Base-by-base conservation (phyloP, 495 filamentous ascomycete species). In the Penicillium herquei region DNA sequence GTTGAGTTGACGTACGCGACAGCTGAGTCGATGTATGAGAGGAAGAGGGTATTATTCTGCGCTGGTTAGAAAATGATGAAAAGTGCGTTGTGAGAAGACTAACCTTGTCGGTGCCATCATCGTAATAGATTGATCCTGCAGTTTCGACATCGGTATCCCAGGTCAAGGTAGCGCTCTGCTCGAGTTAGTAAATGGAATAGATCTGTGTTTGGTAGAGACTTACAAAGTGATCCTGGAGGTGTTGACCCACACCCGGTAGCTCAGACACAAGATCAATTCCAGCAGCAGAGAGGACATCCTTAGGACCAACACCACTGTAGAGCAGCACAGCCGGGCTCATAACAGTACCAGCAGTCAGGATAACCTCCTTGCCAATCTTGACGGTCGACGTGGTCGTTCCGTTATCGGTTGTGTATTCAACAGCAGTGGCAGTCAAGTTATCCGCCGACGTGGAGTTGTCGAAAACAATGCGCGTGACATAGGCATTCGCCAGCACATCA, bases 321-420 rank as follows among this genome's bases (percentile, higher is more conserved):
- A 79, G 67, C 8, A 81, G 57, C n/a, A 86, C 70, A 54, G 84
- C 79, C 0, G 83, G 83, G 18, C 79, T 77, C 57, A 81, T 81
- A 55, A 84, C 71, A 18, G 77, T 62, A 10, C 83, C 83, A 48
- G 79, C 77, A 0, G 82, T 65, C 6, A 86, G 57, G 55, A 86
- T 84, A 16, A 84, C 79, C 60, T 86, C 83, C 46, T 74, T 76
- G 10, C 65, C 73, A 3, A 75, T 73, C 26, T 59, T 63, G 42
- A 75, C 70, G 26, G 61, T 66, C 51, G 49, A 49, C 13, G 52
- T 69, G 1, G 70, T 70, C 7, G 51, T 49, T 3, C 68, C 70
- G 16, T 54, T 51, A 43, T 71, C 62, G 7, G 53, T 49, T 0
- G 68, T 70, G 39, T 72, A 72, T 52, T 72, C 65, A 13, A 70